These are phyloP conservation scores for Venturia oleaginea DNA, from an alignment of 2,329 filamentous ascomycete genomes.

Conservation along the genomic window DNA sequence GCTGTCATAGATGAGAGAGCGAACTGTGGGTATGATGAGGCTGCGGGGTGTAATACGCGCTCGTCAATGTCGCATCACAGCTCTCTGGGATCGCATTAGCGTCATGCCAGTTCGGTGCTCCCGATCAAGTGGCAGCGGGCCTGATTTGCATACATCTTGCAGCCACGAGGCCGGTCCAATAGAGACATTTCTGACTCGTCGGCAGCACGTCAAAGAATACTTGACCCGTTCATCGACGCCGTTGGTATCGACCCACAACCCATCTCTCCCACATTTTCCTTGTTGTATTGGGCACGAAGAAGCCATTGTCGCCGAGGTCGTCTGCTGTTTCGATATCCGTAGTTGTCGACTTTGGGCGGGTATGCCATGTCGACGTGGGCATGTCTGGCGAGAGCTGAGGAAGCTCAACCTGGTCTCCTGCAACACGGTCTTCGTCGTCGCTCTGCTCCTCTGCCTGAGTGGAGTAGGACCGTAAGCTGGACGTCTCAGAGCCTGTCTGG, in stretches of 20 bases:
- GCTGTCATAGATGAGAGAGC: not conserved
- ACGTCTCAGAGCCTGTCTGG: not conserved
- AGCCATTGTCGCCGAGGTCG: constrained; percentile 40
- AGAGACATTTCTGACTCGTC: not conserved
- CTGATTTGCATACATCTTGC: not conserved
- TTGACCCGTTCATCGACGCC: not conserved
- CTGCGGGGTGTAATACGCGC: not conserved
- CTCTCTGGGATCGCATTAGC: not conserved
- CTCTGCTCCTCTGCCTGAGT: constrained; percentile 3
- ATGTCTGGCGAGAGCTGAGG: constrained; percentile 23
- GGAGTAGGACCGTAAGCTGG: not conserved
- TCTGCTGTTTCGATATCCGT: constrained; percentile 28
- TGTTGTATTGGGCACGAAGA: constrained; percentile 30
- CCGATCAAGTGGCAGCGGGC: not conserved
- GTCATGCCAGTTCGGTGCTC: not conserved
- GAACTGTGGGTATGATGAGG: not conserved
- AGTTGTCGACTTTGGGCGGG: not conserved
- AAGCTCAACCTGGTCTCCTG: constrained; percentile 26
- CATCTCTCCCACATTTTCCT: constrained; percentile 49
- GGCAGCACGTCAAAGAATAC: not conserved
- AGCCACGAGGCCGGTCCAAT: not conserved
- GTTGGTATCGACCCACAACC: constrained; percentile 28
- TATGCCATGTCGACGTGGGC: constrained; percentile 27
- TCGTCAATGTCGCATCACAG: not conserved
- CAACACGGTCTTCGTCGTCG: constrained; percentile 30